Percentiles rank a stretch among this genome's conserved stretches.
Conservation (phyloP, 1,139 yeast genomes). For the Magnusiomyces magnusii region DNA sequence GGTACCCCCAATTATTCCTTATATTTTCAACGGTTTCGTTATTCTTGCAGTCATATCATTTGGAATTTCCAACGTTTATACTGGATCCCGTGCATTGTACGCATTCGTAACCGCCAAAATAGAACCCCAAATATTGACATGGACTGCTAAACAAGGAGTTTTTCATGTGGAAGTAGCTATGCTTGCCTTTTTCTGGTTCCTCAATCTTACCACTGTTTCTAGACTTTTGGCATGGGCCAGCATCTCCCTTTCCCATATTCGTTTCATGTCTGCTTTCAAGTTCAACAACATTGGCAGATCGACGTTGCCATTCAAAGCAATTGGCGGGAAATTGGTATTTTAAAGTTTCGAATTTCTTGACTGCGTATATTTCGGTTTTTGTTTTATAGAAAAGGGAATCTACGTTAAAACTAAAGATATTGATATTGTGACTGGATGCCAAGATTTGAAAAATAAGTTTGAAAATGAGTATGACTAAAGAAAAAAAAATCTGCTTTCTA, state of each 20-base stretch:
- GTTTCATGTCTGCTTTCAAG: slow-evolving; percentile 53
- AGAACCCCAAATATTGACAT: slow-evolving; percentile 42
- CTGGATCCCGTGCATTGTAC: slow-evolving; percentile 43
- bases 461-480: slow-evolving; percentile 7
- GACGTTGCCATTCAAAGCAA: slow-evolving; percentile 39
- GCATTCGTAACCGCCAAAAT: slow-evolving; percentile 44
- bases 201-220: slow-evolving; percentile 57
- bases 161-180: slow-evolving; percentile 42
- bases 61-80: slow-evolving; percentile 46
- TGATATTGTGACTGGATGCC: slow-evolving; percentile 71
- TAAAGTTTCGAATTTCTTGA: slow-evolving; percentile 51
- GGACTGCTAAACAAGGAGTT: slow-evolving; percentile 40
- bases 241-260: slow-evolving; percentile 43
- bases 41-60: slow-evolving; percentile 46
- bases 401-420: slow-evolving; percentile 45
- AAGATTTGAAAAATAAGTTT: slow-evolving; percentile 43
- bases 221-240: slow-evolving; percentile 49
- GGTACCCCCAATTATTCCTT: slow-evolving; percentile 14
- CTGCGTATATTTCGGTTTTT: slow-evolving; percentile 60
- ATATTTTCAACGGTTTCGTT: slow-evolving; percentile 42
- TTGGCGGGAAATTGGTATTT: slow-evolving; percentile 42
- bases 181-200: slow-evolving; percentile 57
- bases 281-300: slow-evolving; percentile 34
- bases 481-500: not conserved
- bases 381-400: slow-evolving; percentile 35